Base-by-base conservation (phyloP, 1,139 yeast species). In the Zygoascus sp. region DNA sequence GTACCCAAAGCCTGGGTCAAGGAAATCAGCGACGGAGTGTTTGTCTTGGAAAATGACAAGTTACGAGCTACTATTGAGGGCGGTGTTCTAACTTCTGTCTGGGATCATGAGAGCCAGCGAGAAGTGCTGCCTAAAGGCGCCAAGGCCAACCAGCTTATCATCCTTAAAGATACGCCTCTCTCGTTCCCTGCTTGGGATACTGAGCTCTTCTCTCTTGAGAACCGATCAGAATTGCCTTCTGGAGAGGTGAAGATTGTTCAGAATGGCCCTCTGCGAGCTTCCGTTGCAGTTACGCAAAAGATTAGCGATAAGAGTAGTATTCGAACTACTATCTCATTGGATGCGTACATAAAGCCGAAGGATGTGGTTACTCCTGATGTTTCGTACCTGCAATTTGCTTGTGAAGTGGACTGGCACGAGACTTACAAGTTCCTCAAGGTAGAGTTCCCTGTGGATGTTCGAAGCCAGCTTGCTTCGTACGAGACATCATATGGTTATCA, bases 151-250 rank as follows among this genome's bases (percentile, higher is more conserved):
- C 95, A 85, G 63, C 81, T 79, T 55, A 77, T 87, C 1, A 62
- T 92, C 48, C 85, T 85, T 59, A 92, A 89, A 54, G 97, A 92
- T 64, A 86, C 88, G 54, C 97, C 97, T 10, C 70, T 88, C 59
- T 81, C 76, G 50, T 90, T 82, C 80, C 96, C 90, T 43, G 97
- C 97, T 1, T 92, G 98, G 97, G 97, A 92, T 63, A 90, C 97
- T 0, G 98, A 92, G 62, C 74, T 89, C 51, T 92, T 79, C 63
- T 83, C 95, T 0, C 75, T 85, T 53, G 84, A 82, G 55, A 85
- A 83, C 54, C 79, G 76, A 61, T 70, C 72, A 48, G 79, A 81
- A 54, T 60, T 80, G 42, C 61, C 60, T 1, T 67, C 70, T n/a
- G 69, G 70, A 62, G 77, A 66, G 37, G 69, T 74, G 20, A 55